Evolutionary conservation across 768 basidiomycete genomes (phyloP), one percentile per base, ranked within the genome.

Genomic region (Trametes elegans): DNA sequence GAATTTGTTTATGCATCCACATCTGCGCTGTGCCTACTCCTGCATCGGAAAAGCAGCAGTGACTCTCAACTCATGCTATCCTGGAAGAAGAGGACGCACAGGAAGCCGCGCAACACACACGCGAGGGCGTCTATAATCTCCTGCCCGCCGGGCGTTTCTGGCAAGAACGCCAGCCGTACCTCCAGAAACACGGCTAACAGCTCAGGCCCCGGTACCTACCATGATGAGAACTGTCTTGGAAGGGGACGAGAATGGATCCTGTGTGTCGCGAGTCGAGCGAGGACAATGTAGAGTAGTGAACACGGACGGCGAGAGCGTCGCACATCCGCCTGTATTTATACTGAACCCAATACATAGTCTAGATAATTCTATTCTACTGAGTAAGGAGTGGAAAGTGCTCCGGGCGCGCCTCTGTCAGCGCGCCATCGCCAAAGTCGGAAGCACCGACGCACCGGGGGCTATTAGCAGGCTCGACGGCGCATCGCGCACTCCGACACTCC

Each of bases 191-290:
- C 0, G 62, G 62, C 2, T 61, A 61, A 26, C 10, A 24, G 0
- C 24, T 64, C 18, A 46, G 62, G 13, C 55, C 57, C 11, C 49
- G 62, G 2, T 61, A 63, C 29, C 35, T 35, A 14, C 54, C 58
- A 2, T 28, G 44, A 26, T 65, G 64, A 62, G 11, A 8, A 6
- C 64, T 62, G 2, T 65, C 64, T 3, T 65, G 3, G 60, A 27
- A 5, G 16, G 40, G 23, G 9, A 42, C 40, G 7, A 42, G 16
- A 11, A 11, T 7, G 7, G 5, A 26, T 27, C 40, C 40, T 26
- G 11, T 18, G 8, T 5, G 8, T 24, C 21, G 21, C 21, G 11
- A 35, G n/a, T 11, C 13, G n/a, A 39, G 16, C 38, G 38, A 19
- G n/a, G n/a, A n/a, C n/a, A n/a, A n/a, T n/a, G n/a, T n/a, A n/a